Base-by-base conservation (phyloP, 108 stramenopile species). In the Asterionellopsis glacialis region DNA sequence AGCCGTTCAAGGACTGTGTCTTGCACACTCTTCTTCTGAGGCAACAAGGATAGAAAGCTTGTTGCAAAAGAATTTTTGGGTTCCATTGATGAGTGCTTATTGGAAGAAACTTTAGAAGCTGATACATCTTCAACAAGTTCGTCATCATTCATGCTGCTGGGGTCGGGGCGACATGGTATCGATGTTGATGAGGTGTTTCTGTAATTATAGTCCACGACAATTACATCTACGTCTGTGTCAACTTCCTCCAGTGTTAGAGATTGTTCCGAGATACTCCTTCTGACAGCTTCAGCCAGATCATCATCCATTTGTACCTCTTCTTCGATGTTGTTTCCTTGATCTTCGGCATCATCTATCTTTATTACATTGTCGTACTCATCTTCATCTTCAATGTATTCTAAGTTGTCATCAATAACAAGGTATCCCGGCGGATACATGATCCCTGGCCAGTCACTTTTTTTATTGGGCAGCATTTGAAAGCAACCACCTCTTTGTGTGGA, bases 321-420 rank as follows among this genome's bases (percentile, higher is more conserved):
- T 16, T 44, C 19, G 14, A 59, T 24, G 23, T 49, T 42, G 0
- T 38, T 40, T 19, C 25, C 51, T 51, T 68, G 57, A 12, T 55
- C 39, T 52, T 65, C 54, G 10, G 66, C 57, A 21, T 67, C 56
- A 13, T 71, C 55, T 11, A 55, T 21, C 11, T 11, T 49, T 55
- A 14, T 45, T 12, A 64, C 42, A 26, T 60, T 15, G 53, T 85
- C 84, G 25, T 77, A 18, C 52, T 81, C 79, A 38, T 70, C 77
- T 64, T 85, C 84, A 28, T 77, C 75, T 71, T 85, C 84, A 16
- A 85, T 58, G 65, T 82, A 85, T 28, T 81, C 80, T 12, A 85
- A 18, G 55, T 82, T 85, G 52, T 85, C 77, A 22, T 67, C 55
- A 40, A 85, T 42, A 16, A 80, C 67, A 24, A 63, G 71, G 57